Base-by-base conservation (phyloP, 2,329 filamentous ascomycete genomes). In the Neonectria magnoliae region DNA sequence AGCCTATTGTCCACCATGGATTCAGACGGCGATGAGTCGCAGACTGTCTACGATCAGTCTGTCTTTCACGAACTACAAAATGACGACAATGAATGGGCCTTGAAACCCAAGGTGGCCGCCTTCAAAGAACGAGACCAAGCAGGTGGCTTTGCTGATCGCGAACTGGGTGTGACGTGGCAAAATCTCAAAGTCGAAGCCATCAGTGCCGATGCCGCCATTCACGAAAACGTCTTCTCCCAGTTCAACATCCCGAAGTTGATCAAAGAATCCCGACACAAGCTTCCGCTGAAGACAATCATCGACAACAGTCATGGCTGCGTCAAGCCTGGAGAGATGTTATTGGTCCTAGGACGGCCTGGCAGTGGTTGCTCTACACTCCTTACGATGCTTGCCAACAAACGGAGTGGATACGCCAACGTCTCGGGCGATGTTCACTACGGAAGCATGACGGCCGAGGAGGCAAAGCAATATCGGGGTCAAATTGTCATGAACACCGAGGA, bases 401-500 rank as follows among this genome's bases (percentile, higher is more conserved):
- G 90, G 41, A 78, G 77, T 5, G 90, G 90, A 3, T 92, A 86
- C 68, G 81, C 84, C 44, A 81, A 81, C 2, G 83, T 92, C 2
- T 75, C 82, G 1, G 90, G 90, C 0, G 84, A 90, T 38, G 83
- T 91, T 3, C 79, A 81, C 22, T 91, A 85, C 69, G 89, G 83
- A 59, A 81, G 73, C 64, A 83, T 78, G 80, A 83, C 71, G 79
- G 85, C 77, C 71, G 82, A 72, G 75, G 86, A 81, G 64, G 69
- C 80, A 44, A 81, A 84, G 75, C 81, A 76, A 11, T 89, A 87
- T 68, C 79, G 83, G 1, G 84, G 85, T 2, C 86, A 90, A 68
- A 88, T 90, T 53, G 83, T 91, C 42, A 84, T 93, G 65, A 93
- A 93, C 77, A 92, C 90, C 20, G 89, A 92, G 2, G 91, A 93